phyloP scores from a whole-genome alignment of 805 yeast genomes.

The Pichia phayaonensis region DNA sequence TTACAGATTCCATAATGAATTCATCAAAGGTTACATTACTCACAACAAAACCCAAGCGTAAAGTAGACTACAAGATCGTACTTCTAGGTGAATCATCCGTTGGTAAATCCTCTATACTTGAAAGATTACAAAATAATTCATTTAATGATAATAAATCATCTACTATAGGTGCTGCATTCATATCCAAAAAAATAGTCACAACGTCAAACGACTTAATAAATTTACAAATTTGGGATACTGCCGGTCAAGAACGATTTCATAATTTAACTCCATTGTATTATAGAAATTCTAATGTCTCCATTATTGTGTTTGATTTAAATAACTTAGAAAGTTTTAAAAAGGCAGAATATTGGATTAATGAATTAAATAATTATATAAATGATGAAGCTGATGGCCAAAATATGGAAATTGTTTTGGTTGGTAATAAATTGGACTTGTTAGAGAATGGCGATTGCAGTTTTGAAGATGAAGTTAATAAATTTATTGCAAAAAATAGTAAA shows the following conservation, averaged over 20 bases:
- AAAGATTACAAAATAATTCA: slow-evolving; percentile 61
- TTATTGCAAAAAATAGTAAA: slow-evolving; percentile 15
- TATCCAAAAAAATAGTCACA: slow-evolving; percentile 63
- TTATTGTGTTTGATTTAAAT: slow-evolving; percentile 81
- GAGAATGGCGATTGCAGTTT: slow-evolving; percentile 16
- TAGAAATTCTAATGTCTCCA: slow-evolving; percentile 73
- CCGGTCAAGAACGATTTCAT: slow-evolving; percentile 88
- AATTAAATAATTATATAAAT: slow-evolving; percentile 36
- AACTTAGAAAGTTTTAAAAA: slow-evolving; percentile 46
- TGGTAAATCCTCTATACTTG: slow-evolving; percentile 70
- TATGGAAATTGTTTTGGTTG: slow-evolving; percentile 49
- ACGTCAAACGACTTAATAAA: slow-evolving; percentile 28
- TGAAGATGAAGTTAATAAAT: slow-evolving; percentile 17
- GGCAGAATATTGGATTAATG: slow-evolving; percentile 89
- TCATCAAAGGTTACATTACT: slow-evolving; percentile 1
- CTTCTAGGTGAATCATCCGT: slow-evolving; percentile 47
- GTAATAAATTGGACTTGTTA: slow-evolving; percentile 72
- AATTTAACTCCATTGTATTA: slow-evolving; percentile 80
- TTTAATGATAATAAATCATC: slow-evolving; percentile 80
- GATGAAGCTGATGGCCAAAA: not conserved
- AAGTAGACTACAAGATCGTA: slow-evolving; percentile 30
- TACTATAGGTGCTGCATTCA: slow-evolving; percentile 98
- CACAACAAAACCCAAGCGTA: slow-evolving; percentile 17
- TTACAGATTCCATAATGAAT: not conserved
- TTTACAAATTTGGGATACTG: slow-evolving; percentile 88